phyloP scores from a whole-genome alignment of 148 eudicot genomes.

The Vaccinium corymbosum region DNA sequence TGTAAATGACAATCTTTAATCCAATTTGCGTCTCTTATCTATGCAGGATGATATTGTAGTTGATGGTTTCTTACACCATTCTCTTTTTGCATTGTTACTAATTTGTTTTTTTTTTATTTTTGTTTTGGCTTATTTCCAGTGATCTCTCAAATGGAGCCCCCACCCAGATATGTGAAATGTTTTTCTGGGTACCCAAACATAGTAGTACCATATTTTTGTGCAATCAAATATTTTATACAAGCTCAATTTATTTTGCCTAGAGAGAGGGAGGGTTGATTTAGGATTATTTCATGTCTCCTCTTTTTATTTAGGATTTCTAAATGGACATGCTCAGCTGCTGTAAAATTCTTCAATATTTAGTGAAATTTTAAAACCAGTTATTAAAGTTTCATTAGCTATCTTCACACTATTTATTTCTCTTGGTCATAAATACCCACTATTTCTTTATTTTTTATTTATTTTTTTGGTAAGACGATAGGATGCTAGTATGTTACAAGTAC shows the following conservation, averaged over 20 bases:
- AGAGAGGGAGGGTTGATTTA: background rate
- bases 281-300: background rate
- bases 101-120: background rate
- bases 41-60: background rate
- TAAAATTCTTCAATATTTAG: no score
- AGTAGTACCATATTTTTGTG: background rate
- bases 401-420: no score
- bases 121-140: background rate
- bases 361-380: background rate
- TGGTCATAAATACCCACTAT: no score
- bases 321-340: background rate
- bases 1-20: background rate
- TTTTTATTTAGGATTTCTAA: background rate
- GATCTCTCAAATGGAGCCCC: conserved; percentile 11
- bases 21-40: background rate
- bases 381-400: background rate
- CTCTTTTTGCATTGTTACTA: background rate
- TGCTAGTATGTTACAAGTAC: no score
- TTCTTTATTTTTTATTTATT: no score
- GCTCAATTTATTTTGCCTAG: background rate
- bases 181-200: background rate
- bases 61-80: background rate
- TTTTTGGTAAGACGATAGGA: no score
- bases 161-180: background rate
- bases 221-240: background rate